phyloP scores from a whole-genome alignment of 2,329 filamentous ascomycete species.

The Simplicillium aogashimaense region DNA sequence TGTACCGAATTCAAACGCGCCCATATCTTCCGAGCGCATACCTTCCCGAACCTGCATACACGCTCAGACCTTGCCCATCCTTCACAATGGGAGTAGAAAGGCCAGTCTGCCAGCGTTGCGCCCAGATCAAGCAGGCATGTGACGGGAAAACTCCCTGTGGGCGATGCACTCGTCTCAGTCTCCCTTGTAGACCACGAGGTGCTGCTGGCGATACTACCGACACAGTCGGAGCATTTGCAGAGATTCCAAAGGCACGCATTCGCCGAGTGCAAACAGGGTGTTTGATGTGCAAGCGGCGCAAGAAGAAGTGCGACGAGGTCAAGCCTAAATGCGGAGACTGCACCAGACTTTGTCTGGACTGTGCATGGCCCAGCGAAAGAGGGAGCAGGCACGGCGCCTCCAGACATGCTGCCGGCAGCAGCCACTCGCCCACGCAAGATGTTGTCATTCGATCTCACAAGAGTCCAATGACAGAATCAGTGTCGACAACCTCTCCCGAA shows the following conservation, averaged over 20 bases:
- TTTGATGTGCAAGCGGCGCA: slow-evolving; percentile 32
- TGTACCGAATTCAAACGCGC: too few species aligned
- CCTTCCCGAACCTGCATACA: too few species aligned
- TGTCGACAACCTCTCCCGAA: too few species aligned
- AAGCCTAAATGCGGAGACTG: slow-evolving; percentile 31
- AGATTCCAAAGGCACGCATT: slow-evolving; percentile 22
- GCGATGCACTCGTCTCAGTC: slow-evolving; percentile 20
- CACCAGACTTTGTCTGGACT: slow-evolving; percentile 21
- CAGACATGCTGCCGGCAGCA: neutral
- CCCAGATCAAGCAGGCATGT: slow-evolving; percentile 25
- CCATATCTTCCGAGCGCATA: too few species aligned
- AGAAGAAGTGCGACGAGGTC: slow-evolving; percentile 37
- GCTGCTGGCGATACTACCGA: slow-evolving; percentile 4
- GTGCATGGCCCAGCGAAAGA: slow-evolving; percentile 18
- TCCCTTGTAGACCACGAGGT: slow-evolving; percentile 19
- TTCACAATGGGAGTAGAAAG: slow-evolving; percentile 15
- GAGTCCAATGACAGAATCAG: too few species aligned
- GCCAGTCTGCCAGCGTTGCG: slow-evolving; percentile 22
- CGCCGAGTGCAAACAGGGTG: slow-evolving; percentile 28
- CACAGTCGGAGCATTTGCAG: slow-evolving; percentile 2
- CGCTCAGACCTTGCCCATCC: too few species aligned
- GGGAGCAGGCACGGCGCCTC: slow-evolving; percentile 5
- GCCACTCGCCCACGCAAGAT: neutral
- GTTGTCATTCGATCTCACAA: too few species aligned
- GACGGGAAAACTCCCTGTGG: slow-evolving; percentile 21